Base-by-base conservation (phyloP, 2,329 filamentous ascomycete genomes). In the Anthostomella pinea region DNA sequence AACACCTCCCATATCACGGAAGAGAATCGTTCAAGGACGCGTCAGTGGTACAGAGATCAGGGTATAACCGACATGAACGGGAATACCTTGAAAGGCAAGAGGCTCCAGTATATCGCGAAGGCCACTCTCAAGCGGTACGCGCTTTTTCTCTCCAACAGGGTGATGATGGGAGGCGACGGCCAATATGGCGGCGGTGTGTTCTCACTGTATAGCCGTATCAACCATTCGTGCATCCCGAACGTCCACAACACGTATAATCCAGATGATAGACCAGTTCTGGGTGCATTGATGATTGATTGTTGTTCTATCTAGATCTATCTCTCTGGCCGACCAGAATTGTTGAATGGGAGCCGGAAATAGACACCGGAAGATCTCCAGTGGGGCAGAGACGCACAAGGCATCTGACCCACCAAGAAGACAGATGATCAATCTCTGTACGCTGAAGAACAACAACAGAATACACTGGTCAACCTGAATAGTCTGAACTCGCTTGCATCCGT, bases 221-320 rank as follows among this genome's bases (percentile, higher is more conserved):
- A 46, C 18, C 53, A 56, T 37, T 49, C 48, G 3, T 56, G 53
- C 28, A 30, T 44, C 2, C 49, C 49, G 10, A 55, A 53, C 29
- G 46, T 44, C 10, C 43, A 48, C 17, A 46, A 46, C 29, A 38
- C 39, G 10, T 56, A 43, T 27, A 52, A 53, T 33, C 44, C 46
- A 11, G 39, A 37, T 4, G n/a, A n/a, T n/a, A n/a, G n/a, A n/a
- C n/a, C n/a, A n/a, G n/a, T n/a, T n/a, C n/a, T n/a, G n/a, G n/a
- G n/a, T n/a, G n/a, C n/a, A n/a, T n/a, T n/a, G n/a, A n/a, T n/a
- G n/a, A n/a, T n/a, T n/a, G n/a, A n/a, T n/a, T n/a, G n/a, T n/a
- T n/a, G n/a, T n/a, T n/a, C n/a, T n/a, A n/a, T n/a, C n/a, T n/a
- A n/a, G n/a, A n/a, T n/a, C n/a, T n/a, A n/a, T n/a, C n/a, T n/a